phyloP scores from a whole-genome alignment of 2,329 filamentous ascomycete genomes.

The Talaromyces sp. region DNA sequence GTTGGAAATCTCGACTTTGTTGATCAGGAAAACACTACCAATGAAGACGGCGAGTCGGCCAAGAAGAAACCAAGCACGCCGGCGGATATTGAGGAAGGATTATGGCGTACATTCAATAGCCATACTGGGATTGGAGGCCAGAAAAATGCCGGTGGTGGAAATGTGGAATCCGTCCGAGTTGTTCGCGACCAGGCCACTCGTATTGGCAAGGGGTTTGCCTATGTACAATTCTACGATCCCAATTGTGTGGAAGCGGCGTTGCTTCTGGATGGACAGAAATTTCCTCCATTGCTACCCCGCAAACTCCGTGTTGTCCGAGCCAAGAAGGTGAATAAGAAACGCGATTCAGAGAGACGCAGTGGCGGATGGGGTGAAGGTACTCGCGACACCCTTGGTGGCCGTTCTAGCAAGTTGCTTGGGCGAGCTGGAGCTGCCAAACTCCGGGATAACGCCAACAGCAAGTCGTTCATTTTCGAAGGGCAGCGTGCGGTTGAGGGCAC shows the following conservation, averaged over 20 bases:
- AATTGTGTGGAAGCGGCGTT: slow-evolving; percentile 90
- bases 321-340: slow-evolving; percentile 58
- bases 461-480: slow-evolving; percentile 41
- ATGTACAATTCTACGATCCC: slow-evolving; percentile 89
- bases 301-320: slow-evolving; percentile 80
- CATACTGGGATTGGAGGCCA: slow-evolving; percentile 18
- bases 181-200: slow-evolving; percentile 84
- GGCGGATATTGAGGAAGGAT: slow-evolving; percentile 84
- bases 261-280: slow-evolving; percentile 82
- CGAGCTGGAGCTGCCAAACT: slow-evolving; percentile 33
- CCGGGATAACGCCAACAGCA: slow-evolving; percentile 22
- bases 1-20: slow-evolving; percentile 96
- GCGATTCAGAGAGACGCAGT: slow-evolving; percentile 12
- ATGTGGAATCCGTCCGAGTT: slow-evolving; percentile 88
- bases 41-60: slow-evolving; percentile 55
- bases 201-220: slow-evolving; percentile 94
- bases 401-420: slow-evolving; percentile 33
- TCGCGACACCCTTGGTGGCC: slow-evolving; percentile 34
- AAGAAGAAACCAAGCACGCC: slow-evolving; percentile 59
- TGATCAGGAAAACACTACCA: slow-evolving; percentile 72
- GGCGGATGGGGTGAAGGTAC: slow-evolving; percentile 15
- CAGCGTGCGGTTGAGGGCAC: slow-evolving; percentile 32
- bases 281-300: slow-evolving; percentile 88
- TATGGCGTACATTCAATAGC: slow-evolving; percentile 38
- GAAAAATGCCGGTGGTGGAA: slow-evolving; percentile 53